Percentiles rank a stretch among this genome's conserved stretches.
Conservation (phyloP, 2,329 filamentous ascomycete species). For the Fusarium tuaranense region DNA sequence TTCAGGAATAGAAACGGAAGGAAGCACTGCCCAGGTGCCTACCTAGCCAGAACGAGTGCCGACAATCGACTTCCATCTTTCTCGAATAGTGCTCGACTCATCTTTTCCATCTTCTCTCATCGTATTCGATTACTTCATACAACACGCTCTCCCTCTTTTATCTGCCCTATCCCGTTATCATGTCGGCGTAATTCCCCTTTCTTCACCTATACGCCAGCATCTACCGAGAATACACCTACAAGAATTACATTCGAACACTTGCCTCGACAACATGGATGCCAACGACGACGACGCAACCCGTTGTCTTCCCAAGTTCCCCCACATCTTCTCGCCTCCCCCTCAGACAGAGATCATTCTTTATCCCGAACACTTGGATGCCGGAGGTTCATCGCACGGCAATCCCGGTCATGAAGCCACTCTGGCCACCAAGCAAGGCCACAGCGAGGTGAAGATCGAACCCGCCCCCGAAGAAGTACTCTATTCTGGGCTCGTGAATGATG, state of each 20-base stretch:
- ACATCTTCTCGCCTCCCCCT: slow-evolving; percentile 20
- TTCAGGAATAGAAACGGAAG: not conserved
- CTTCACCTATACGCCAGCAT: slow-evolving; percentile 16
- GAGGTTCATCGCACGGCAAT: not conserved
- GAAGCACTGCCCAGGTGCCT: not conserved
- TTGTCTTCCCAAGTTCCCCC: slow-evolving; percentile 37
- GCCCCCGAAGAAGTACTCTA: not conserved
- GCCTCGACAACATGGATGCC: slow-evolving; percentile 33
- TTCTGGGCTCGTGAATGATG: slow-evolving; percentile 27
- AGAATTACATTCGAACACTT: not conserved
- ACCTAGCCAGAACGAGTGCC: not conserved
- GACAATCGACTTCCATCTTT: not conserved
- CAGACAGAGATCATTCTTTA: slow-evolving; percentile 27
- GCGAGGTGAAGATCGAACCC: not conserved
- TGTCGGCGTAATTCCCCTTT: not conserved
- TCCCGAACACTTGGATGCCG: not conserved
- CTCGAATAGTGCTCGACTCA: not conserved
- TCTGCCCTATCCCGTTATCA: slow-evolving; percentile 6
- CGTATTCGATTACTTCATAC: slow-evolving; percentile 2
- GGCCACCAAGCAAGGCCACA: not conserved
- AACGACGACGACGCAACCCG: slow-evolving; percentile 17
- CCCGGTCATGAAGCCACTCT: not conserved
- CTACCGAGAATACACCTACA: not conserved
- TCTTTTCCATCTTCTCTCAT: not conserved
- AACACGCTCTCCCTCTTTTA: not conserved